These are phyloP conservation scores for Tremellales sp. DNA, from an alignment of 1,284 basidiomycete species.

Conservation along the genomic window DNA sequence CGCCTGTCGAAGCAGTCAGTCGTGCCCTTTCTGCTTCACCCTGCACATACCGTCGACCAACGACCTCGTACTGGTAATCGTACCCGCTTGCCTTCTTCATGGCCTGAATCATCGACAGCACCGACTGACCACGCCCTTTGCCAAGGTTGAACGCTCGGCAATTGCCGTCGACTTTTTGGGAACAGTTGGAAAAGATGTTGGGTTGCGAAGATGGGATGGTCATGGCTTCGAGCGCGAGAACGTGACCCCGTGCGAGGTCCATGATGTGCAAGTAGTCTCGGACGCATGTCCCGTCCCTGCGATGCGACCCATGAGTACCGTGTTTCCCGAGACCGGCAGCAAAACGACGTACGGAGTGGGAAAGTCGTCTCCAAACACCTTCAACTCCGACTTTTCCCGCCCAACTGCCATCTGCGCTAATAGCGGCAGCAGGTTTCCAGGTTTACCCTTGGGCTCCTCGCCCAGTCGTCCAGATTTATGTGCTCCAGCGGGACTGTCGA, in stretches of 20 bases:
- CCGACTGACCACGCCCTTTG: constrained; percentile 86
- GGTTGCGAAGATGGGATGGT: constrained; percentile 25
- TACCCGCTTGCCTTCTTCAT: constrained; percentile 90
- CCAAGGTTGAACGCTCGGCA: constrained; percentile 97
- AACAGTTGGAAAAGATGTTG: constrained; percentile 41
- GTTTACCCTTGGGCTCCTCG: constrained; percentile 91
- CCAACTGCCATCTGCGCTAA: constrained; percentile 95
- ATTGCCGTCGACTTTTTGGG: constrained; percentile 45
- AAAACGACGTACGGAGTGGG: constrained; percentile 69
- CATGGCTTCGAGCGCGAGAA: constrained; percentile 81
- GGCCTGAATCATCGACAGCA: constrained; percentile 89
- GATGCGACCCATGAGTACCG: neutral
- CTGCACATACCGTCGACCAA: constrained; percentile 75
- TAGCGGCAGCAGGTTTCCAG: constrained; percentile 90
- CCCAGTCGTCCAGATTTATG: constrained; percentile 95
- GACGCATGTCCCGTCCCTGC: constrained; percentile 86
- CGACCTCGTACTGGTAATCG: constrained; percentile 83
- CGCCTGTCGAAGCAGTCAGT: constrained; percentile 53
- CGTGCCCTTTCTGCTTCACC: neutral
- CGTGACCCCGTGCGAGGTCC: constrained; percentile 89
- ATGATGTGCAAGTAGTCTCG: constrained; percentile 98
- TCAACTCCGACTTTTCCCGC: constrained; percentile 74
- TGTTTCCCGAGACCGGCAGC: neutral
- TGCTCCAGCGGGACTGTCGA: constrained; percentile 83
- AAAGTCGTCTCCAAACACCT: constrained; percentile 98